phyloP scores from a whole-genome alignment of 2,329 filamentous ascomycete genomes.

The Clarireedia monteithiana region DNA sequence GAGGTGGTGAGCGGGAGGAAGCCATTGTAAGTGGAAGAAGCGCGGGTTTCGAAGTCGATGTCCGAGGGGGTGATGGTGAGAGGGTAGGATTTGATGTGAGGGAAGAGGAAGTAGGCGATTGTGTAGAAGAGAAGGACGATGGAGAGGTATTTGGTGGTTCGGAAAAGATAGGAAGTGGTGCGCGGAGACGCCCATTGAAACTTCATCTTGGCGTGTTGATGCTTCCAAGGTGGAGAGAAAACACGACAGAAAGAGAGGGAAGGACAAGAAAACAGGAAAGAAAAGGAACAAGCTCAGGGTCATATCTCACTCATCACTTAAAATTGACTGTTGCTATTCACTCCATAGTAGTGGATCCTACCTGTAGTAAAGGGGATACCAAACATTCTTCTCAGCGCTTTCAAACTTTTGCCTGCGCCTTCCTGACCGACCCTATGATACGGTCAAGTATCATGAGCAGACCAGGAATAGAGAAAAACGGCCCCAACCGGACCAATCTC shows the following conservation, averaged over 20 bases:
- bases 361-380: too few species aligned
- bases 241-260: not conserved
- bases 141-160: not conserved
- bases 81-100: not conserved
- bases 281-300: not conserved
- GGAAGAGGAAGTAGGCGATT: not conserved
- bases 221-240: not conserved
- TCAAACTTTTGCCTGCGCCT: too few species aligned
- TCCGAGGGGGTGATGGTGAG: slow-evolving; percentile 6
- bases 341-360: too few species aligned
- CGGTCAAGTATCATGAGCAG: too few species aligned
- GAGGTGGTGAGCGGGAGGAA: slow-evolving; percentile 1
- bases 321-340: not conserved
- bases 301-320: not conserved
- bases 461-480: too few species aligned
- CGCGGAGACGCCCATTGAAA: not conserved
- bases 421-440: too few species aligned
- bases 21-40: not conserved
- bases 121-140: slow-evolving; percentile 1
- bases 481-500: too few species aligned
- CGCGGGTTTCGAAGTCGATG: slow-evolving; percentile 2
- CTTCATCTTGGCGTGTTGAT: not conserved
- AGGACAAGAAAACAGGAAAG: not conserved
- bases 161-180: not conserved
- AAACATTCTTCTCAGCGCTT: too few species aligned